phyloP scores from a whole-genome alignment of 148 eudicot species.

The Rhododendron kiyosumense region DNA sequence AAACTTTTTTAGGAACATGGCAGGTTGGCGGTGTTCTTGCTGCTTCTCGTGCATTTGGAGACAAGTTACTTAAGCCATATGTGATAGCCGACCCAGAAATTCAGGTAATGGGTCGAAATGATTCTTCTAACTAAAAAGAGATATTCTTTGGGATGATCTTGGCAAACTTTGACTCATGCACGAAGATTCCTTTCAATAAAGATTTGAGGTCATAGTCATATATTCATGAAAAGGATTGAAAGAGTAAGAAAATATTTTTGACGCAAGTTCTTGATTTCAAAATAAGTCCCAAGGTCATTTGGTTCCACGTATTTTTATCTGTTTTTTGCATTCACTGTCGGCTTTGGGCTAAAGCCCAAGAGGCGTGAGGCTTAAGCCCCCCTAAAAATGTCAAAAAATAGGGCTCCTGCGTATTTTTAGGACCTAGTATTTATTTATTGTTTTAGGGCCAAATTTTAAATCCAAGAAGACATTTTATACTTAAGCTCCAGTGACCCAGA shows the following conservation, averaged over 20 bases:
- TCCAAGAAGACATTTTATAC: too few relatives aligned
- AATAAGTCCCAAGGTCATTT: not conserved
- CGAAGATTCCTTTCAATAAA: not conserved
- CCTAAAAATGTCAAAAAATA: too few relatives aligned
- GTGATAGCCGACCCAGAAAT: constrained; percentile 75
- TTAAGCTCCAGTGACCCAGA: too few relatives aligned
- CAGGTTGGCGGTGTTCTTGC: constrained; percentile 87
- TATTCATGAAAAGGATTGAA: not conserved
- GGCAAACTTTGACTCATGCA: not conserved
- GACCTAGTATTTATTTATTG: too few relatives aligned
- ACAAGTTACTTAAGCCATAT: constrained; percentile 56
- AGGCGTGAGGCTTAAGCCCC: too few relatives aligned
- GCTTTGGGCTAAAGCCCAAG: too few relatives aligned
- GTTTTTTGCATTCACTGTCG: too few relatives aligned
- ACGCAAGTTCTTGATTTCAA: not conserved
- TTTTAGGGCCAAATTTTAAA: too few relatives aligned
- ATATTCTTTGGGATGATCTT: not conserved
- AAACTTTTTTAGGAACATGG: constrained; percentile 62
- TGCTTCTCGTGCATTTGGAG: constrained; percentile 74
- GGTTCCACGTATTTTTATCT: not conserved
- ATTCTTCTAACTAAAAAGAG: not conserved
- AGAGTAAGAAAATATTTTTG: not conserved
- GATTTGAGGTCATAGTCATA: not conserved
- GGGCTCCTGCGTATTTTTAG: too few relatives aligned
- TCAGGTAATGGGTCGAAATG: constrained; percentile 34